Conservation (phyloP, 495 filamentous ascomycete species). For the Xylaria cubensis region DNA sequence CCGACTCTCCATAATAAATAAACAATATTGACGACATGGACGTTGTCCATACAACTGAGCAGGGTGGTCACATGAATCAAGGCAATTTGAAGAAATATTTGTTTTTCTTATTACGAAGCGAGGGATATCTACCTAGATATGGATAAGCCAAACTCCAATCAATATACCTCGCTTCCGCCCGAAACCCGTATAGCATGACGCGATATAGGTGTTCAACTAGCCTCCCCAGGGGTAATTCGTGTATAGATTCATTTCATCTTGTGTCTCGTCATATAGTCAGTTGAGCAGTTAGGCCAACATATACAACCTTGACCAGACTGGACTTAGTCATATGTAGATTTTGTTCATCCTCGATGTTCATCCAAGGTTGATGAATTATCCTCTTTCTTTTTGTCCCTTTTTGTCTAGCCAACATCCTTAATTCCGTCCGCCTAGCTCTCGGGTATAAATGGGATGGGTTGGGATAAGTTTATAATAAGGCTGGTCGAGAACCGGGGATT, state of each 20-base stretch:
- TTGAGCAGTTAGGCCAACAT: background rate
- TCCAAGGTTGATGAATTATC: background rate
- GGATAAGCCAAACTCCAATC: background rate
- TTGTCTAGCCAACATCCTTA: conserved; percentile 11
- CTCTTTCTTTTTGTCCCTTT: background rate
- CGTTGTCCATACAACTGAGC: background rate
- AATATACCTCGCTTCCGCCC: background rate
- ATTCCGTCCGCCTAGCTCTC: background rate
- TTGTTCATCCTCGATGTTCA: background rate
- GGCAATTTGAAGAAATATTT: background rate
- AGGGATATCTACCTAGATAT: background rate
- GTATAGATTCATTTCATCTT: conserved; percentile 5
- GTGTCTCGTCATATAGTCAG: conserved; percentile 6
- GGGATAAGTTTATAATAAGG: conserved; percentile 13
- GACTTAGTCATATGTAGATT: background rate
- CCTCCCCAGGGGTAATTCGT: background rate
- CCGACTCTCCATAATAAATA: background rate
- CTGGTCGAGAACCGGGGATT: conserved; percentile 28
- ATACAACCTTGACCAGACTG: background rate
- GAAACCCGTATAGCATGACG: background rate
- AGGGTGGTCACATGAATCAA: background rate
- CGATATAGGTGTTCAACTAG: background rate
- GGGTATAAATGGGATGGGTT: conserved; percentile 18
- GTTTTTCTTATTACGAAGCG: background rate
- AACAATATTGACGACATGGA: background rate